Base-by-base conservation (phyloP, 1,284 basidiomycete species). In the Singerocomus inundabilis region DNA sequence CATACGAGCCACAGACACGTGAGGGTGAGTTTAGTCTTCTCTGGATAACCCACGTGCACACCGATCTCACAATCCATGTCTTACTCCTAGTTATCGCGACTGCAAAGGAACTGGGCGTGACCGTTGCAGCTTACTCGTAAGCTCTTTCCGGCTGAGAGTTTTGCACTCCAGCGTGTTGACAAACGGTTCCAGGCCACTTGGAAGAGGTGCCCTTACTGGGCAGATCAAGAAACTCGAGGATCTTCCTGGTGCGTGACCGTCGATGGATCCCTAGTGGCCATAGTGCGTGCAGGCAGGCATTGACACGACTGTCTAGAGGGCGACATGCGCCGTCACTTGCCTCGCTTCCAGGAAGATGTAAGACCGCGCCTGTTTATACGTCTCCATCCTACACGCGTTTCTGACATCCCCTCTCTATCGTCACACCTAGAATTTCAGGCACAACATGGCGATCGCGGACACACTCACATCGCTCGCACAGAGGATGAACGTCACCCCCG, bases 161-260 rank as follows among this genome's bases (percentile, higher is more conserved):
- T 33, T 24, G 29, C 6, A 18, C 9, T 34, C 4, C 29, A n/a
- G 32, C 13, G 13, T 37, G n/a, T 41, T 37, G 31, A 36, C 33
- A 24, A 50, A 30, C 9, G 16, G n/a, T n/a, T 38, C n/a, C 49
- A 76, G 74, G 3, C 84, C 82, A 0, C 72, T 85, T 13, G 82
- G 81, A 9, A 69, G 72, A 39, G 84, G 85, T 1, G 76, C 85
- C 61, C 65, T 88, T 16, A 74, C 77, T 0, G 80, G 82, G 11
- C 66, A 68, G 34, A 74, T 77, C 58, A 76, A 76, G 59, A 68
- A 62, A 15, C 61, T 59, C 5, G 70, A 75, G 28, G 81, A 85
- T n/a, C n/a, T 70, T n/a, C 61, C 67, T 77, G 53, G 64, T 65
- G 43, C 7, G 52, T n/a, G 18, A 31, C 35, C 33, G n/a, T 5